Evolutionary conservation across 2,329 filamentous ascomycete species (phyloP).

Genomic region (Talaromyces atroroseus): DNA sequence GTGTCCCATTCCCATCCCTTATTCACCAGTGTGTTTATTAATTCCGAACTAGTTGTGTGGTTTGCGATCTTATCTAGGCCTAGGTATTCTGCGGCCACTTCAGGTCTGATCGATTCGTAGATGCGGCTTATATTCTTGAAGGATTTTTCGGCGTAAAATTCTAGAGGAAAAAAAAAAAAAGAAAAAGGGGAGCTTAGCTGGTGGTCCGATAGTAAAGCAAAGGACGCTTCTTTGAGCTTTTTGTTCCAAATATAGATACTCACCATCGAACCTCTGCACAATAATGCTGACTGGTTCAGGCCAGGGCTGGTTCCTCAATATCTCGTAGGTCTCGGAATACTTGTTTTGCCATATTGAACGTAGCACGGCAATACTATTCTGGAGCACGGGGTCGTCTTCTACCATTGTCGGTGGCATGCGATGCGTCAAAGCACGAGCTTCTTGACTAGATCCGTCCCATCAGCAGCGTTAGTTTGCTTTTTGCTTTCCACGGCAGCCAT

Average conservation of each 20-base stretch:
- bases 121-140: constrained; percentile 33
- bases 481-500: background rate
- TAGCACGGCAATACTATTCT: constrained; percentile 31
- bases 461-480: constrained; percentile 3
- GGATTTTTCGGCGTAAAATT: constrained; percentile 34
- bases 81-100: constrained; percentile 31
- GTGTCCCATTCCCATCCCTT: constrained; percentile 37
- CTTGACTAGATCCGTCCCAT: constrained; percentile 19
- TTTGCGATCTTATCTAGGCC: constrained; percentile 26
- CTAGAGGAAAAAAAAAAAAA: constrained; percentile 19
- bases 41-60: constrained; percentile 16
- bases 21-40: constrained; percentile 29
- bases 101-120: constrained; percentile 36
- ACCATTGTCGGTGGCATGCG: constrained; percentile 30
- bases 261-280: constrained; percentile 33
- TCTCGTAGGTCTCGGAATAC: constrained; percentile 31
- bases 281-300: constrained; percentile 26
- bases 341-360: constrained; percentile 36
- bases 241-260: constrained; percentile 8
- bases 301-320: constrained; percentile 31
- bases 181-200: too few relatives aligned
- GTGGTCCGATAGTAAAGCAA: background rate
- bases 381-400: constrained; percentile 26
- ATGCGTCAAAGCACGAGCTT: constrained; percentile 36
- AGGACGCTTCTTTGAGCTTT: background rate